Evolutionary conservation across 1,284 basidiomycete genomes (phyloP).

Genomic region (Apiotrichum domesticum): DNA sequence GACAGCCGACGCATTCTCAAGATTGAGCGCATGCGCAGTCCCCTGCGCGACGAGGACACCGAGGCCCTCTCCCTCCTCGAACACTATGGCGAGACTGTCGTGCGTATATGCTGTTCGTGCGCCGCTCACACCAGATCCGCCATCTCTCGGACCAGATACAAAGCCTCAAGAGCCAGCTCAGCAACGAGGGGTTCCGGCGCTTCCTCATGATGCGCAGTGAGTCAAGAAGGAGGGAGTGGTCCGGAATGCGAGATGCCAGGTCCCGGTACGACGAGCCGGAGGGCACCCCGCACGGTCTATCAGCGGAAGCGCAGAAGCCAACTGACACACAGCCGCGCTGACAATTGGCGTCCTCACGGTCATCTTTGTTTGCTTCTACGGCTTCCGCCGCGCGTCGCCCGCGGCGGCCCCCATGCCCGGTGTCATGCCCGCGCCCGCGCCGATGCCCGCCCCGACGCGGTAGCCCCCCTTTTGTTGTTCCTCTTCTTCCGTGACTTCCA

Average conservation of each 20-base stretch:
- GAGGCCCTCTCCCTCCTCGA: slow-evolving; percentile 30
- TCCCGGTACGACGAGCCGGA: no score
- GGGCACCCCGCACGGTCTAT: no score
- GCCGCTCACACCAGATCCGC: slow-evolving; percentile 16
- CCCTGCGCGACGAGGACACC: slow-evolving; percentile 1
- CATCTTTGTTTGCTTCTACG: background rate
- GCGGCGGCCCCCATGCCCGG: no score
- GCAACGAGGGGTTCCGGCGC: slow-evolving; percentile 9
- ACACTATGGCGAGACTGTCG: slow-evolving; percentile 36
- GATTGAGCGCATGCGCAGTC: slow-evolving; percentile 13
- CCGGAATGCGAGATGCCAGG: background rate
- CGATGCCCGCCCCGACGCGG: no score
- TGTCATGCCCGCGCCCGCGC: no score
- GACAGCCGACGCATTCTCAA: background rate
- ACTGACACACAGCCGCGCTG: background rate
- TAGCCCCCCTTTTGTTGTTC: no score
- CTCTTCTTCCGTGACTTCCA: no score
- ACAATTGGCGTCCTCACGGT: background rate
- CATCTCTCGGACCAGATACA: slow-evolving; percentile 25
- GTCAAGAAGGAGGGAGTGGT: background rate
- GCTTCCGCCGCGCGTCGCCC: background rate
- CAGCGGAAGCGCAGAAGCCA: no score
- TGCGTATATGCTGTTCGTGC: slow-evolving; percentile 14
- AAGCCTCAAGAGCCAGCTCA: slow-evolving; percentile 14
- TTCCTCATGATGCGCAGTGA: slow-evolving; percentile 3